Evolutionary conservation across 106 monocot species (phyloP).

Genomic region (Agapanthus africanus): DNA sequence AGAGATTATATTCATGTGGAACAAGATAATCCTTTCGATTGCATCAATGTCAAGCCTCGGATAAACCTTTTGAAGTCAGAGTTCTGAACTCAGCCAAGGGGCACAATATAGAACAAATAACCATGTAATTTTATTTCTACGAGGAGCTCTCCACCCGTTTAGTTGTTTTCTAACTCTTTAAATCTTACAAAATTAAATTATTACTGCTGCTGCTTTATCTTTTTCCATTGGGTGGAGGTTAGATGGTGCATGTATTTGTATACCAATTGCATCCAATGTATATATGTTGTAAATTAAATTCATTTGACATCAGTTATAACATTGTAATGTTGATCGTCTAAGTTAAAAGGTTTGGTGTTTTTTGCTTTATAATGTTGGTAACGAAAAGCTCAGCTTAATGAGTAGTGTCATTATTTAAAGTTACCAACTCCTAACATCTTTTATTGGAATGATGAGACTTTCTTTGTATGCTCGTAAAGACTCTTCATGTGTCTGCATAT

Average conservation of each 20-base stretch:
- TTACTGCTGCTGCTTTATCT: neutral
- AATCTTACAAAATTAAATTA: neutral
- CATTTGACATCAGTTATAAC: neutral
- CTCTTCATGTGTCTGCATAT: no score
- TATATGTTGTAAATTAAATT: slow-evolving; percentile 19
- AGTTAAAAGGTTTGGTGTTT: no score
- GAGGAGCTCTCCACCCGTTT: neutral
- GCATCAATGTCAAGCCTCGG: slow-evolving; percentile 60
- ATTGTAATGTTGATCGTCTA: neutral
- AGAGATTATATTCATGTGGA: slow-evolving; percentile 82
- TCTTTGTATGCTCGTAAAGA: no score
- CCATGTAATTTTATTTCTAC: neutral
- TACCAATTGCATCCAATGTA: slow-evolving; percentile 12
- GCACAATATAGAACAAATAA: neutral
- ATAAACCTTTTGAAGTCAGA: slow-evolving; percentile 75
- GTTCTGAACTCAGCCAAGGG: slow-evolving; percentile 37
- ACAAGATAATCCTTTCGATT: slow-evolving; percentile 62
- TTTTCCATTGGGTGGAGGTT: slow-evolving; percentile 11
- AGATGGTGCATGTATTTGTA: slow-evolving; percentile 10
- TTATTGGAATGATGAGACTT: no score
- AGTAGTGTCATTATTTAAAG: no score
- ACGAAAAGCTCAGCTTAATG: no score
- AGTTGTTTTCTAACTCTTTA: neutral
- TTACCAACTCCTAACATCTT: no score
- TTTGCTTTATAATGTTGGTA: no score